Evolutionary conservation across 2,329 filamentous ascomycete species (phyloP).

Genomic region (Beauveria varroae): DNA sequence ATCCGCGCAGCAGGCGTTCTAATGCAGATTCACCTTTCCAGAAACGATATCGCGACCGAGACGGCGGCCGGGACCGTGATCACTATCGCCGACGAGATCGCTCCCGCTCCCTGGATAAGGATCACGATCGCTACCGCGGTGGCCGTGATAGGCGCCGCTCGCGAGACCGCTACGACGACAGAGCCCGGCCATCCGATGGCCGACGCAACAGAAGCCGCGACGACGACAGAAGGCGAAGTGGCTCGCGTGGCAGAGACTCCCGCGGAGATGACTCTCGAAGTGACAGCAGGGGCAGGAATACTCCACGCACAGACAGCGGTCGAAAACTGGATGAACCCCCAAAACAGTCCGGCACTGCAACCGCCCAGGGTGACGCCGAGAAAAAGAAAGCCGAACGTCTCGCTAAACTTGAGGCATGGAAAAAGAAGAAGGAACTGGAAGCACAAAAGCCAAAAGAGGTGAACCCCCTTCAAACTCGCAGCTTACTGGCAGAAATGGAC

Average conservation of each 20-base stretch:
- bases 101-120: slow-evolving; percentile 50
- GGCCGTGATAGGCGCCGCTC: slow-evolving; percentile 59
- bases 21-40: slow-evolving; percentile 32
- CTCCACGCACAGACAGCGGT: slow-evolving; percentile 17
- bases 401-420: slow-evolving; percentile 83
- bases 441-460: slow-evolving; percentile 65
- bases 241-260: slow-evolving; percentile 59
- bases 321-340: background rate
- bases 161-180: slow-evolving; percentile 50
- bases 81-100: slow-evolving; percentile 60
- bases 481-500: slow-evolving; percentile 66
- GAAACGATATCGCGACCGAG: slow-evolving; percentile 53
- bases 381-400: slow-evolving; percentile 69
- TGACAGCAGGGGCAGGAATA: slow-evolving; percentile 49
- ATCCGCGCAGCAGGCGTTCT: slow-evolving; percentile 24
- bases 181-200: slow-evolving; percentile 50
- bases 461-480: slow-evolving; percentile 56
- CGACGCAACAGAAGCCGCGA: slow-evolving; percentile 60
- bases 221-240: slow-evolving; percentile 65
- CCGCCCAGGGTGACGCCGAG: slow-evolving; percentile 57
- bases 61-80: slow-evolving; percentile 42
- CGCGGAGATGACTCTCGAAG: slow-evolving; percentile 67
- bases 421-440: slow-evolving; percentile 76
- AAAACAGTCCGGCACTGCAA: slow-evolving; percentile 33
- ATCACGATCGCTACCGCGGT: slow-evolving; percentile 59